Conservation (phyloP, 306 rosid genomes). For the Mimosa bimucronata region DNA sequence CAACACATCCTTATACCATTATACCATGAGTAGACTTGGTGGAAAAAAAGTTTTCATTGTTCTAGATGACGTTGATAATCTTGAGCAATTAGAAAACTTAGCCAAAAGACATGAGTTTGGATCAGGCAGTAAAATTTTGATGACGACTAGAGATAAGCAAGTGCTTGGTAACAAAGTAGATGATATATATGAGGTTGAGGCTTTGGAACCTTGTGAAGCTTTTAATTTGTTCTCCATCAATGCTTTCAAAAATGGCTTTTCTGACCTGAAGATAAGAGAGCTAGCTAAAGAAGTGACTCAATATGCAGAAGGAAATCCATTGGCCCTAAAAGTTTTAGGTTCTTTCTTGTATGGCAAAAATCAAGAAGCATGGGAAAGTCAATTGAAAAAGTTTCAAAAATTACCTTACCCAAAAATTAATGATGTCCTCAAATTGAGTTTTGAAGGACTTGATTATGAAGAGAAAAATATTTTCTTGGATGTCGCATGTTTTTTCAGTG, state of each 20-base stretch:
- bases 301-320: slow-evolving; percentile 7
- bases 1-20: neutral
- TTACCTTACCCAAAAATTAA: neutral
- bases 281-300: neutral
- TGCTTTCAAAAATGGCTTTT: neutral
- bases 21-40: neutral
- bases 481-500: neutral
- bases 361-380: slow-evolving; percentile 1
- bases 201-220: neutral
- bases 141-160: neutral
- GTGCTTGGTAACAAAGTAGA: neutral
- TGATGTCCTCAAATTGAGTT: neutral
- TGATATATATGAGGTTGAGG: neutral
- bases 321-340: slow-evolving; percentile 4
- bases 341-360: neutral
- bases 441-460: neutral
- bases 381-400: neutral
- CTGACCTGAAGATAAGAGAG: neutral
- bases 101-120: neutral
- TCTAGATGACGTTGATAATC: neutral
- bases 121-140: neutral
- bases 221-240: neutral
- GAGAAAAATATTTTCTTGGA: neutral
- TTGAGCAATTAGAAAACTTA: neutral
- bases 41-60: neutral